These are phyloP conservation scores for Scheffersomyces coipomensis DNA, from an alignment of 805 yeast genomes.

Conservation along the genomic window DNA sequence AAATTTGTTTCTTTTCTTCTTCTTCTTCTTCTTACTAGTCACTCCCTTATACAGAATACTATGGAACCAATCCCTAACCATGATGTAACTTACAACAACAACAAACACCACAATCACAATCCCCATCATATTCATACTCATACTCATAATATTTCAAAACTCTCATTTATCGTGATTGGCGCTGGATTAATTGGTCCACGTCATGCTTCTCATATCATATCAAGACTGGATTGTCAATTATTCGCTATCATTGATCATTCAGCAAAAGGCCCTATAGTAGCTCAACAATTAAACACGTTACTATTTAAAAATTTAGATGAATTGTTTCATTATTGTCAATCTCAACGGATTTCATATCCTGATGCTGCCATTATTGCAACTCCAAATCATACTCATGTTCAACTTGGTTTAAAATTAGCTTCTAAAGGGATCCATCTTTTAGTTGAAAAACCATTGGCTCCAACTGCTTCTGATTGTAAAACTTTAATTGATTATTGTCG, in stretches of 20 bases:
- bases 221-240: constrained; percentile 22
- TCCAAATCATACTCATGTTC: constrained; percentile 41
- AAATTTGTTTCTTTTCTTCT: no score
- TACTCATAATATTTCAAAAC: background rate
- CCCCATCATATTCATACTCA: background rate
- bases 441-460: constrained; percentile 40
- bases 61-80: background rate
- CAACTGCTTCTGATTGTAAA: constrained; percentile 32
- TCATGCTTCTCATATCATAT: constrained; percentile 33
- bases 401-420: constrained; percentile 32
- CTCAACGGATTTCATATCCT: constrained; percentile 21
- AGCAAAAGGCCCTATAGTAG: constrained; percentile 28
- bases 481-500: constrained; percentile 27
- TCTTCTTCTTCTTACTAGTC: no score
- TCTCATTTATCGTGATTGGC: constrained; percentile 28
- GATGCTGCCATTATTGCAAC: constrained; percentile 42
- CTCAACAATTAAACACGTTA: constrained; percentile 20
- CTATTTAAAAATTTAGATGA: constrained; percentile 24
- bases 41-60: background rate
- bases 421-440: constrained; percentile 33
- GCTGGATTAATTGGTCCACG: constrained; percentile 43
- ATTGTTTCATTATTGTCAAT: constrained; percentile 23
- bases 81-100: background rate
- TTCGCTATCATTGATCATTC: constrained; percentile 37
- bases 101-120: background rate